phyloP scores from a whole-genome alignment of 345 rosid species.

The Eucalyptus pauciflora region DNA sequence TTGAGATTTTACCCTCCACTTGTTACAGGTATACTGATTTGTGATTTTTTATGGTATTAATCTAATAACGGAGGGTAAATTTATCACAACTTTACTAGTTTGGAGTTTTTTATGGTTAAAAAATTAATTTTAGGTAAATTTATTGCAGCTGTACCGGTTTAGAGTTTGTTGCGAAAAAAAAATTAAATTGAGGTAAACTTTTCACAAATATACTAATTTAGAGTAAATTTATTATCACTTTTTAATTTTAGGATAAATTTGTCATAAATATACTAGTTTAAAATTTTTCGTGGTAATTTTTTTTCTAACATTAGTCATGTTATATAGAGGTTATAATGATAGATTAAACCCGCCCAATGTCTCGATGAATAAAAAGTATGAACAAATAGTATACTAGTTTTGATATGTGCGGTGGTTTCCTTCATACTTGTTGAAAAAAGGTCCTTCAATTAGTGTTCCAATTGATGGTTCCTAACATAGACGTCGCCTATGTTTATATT shows the following conservation, averaged over 20 bases:
- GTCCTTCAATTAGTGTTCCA: neutral
- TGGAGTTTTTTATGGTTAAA: too few relatives aligned
- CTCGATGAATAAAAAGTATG: neutral
- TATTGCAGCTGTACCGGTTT: rapidly evolving
- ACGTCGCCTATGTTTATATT: neutral
- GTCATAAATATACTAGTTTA: rapidly evolving
- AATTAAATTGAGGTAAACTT: too few relatives aligned
- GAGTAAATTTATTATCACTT: too few relatives aligned
- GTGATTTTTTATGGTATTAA: too few relatives aligned
- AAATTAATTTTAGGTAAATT: too few relatives aligned
- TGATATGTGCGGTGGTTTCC: neutral
- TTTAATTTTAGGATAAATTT: rapidly evolving
- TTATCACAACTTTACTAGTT: rapidly evolving
- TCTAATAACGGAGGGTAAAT: too few relatives aligned
- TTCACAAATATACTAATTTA: rapidly evolving
- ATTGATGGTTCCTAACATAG: neutral
- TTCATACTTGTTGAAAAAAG: neutral
- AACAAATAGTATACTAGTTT: neutral
- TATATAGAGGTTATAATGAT: neutral
- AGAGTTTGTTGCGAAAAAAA: too few relatives aligned
- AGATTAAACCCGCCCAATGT: neutral
- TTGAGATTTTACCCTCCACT: too few relatives aligned
- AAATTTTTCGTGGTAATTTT: too few relatives aligned
- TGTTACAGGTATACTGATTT: rapidly evolving
- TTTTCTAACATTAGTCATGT: neutral